phyloP scores from a whole-genome alignment of 2,329 filamentous ascomycete species.

The Sclerotinia sclerotiorum region DNA sequence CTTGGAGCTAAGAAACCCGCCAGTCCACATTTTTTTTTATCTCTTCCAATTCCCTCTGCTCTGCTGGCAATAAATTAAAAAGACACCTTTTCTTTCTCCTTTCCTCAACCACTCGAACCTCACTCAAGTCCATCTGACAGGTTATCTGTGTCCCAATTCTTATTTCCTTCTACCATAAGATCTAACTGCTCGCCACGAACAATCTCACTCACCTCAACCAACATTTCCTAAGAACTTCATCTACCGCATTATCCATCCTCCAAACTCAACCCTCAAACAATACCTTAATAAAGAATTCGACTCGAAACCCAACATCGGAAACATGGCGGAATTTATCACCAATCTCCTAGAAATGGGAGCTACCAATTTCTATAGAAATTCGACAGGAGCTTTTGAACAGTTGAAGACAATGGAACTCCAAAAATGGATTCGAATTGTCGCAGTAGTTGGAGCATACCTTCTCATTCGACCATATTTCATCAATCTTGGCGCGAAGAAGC shows the following conservation, averaged over 20 bases:
- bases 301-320: background rate
- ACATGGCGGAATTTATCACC: slow-evolving; percentile 19
- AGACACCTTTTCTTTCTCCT: background rate
- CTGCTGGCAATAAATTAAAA: background rate
- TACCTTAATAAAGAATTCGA: background rate
- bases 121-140: background rate
- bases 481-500: slow-evolving; percentile 61
- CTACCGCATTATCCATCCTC: background rate
- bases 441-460: slow-evolving; percentile 70
- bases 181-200: background rate
- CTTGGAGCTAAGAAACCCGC: background rate
- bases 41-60: background rate
- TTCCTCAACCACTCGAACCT: background rate
- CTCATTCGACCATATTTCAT: slow-evolving; percentile 74
- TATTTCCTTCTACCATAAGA: background rate
- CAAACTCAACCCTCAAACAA: background rate
- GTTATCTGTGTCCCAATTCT: background rate
- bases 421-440: slow-evolving; percentile 66
- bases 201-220: background rate
- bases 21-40: slow-evolving; percentile 8
- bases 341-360: slow-evolving; percentile 25
- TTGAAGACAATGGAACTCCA: slow-evolving; percentile 47
- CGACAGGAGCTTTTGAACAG: slow-evolving; percentile 44
- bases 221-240: background rate
- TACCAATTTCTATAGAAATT: slow-evolving; percentile 29